phyloP scores from a whole-genome alignment of 441 rosid species.

The Corymbia citriodora region DNA sequence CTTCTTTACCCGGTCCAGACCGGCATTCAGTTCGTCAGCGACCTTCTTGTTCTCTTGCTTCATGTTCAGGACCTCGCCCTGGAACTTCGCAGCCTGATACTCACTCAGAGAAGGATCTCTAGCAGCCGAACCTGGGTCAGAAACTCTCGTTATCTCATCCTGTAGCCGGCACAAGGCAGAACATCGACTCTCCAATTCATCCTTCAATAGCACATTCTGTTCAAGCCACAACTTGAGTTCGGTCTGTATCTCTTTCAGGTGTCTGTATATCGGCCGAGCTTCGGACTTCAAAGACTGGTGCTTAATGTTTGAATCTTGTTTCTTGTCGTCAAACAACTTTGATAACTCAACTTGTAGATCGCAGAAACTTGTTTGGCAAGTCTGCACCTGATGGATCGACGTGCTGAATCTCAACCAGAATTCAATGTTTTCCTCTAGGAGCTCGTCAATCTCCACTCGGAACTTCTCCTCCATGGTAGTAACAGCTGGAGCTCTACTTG shows the following conservation, averaged over 20 bases:
- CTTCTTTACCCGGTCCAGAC: slow-evolving; percentile 38
- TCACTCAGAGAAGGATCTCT: slow-evolving; percentile 36
- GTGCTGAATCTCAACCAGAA: slow-evolving; percentile 96
- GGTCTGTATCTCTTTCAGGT: slow-evolving; percentile 68
- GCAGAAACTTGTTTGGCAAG: slow-evolving; percentile 55
- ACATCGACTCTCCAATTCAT: slow-evolving; percentile 55
- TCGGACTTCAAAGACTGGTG: slow-evolving; percentile 29
- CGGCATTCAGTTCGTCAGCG: slow-evolving; percentile 40
- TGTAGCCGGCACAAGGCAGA: slow-evolving; percentile 55
- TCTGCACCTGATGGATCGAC: slow-evolving; percentile 64
- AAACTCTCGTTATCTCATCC: slow-evolving; percentile 50
- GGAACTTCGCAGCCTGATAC: slow-evolving; percentile 75
- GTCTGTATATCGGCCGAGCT: slow-evolving; percentile 60
- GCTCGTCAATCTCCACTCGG: slow-evolving; percentile 54
- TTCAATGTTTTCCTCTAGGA: slow-evolving; percentile 86
- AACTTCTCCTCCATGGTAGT: slow-evolving; percentile 59
- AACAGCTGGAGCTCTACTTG: slow-evolving; percentile 1
- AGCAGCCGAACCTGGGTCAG: slow-evolving; percentile 10
- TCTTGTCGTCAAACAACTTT: slow-evolving; percentile 21
- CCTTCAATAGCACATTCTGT: slow-evolving; percentile 54
- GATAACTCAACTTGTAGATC: slow-evolving; percentile 59
- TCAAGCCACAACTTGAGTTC: slow-evolving; percentile 78
- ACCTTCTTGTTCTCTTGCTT: slow-evolving; percentile 80
- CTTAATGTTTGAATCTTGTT: slow-evolving; percentile 18
- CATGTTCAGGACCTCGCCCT: slow-evolving; percentile 89